phyloP scores from a whole-genome alignment of 805 yeast genomes.

The Kuraishia cidri region DNA sequence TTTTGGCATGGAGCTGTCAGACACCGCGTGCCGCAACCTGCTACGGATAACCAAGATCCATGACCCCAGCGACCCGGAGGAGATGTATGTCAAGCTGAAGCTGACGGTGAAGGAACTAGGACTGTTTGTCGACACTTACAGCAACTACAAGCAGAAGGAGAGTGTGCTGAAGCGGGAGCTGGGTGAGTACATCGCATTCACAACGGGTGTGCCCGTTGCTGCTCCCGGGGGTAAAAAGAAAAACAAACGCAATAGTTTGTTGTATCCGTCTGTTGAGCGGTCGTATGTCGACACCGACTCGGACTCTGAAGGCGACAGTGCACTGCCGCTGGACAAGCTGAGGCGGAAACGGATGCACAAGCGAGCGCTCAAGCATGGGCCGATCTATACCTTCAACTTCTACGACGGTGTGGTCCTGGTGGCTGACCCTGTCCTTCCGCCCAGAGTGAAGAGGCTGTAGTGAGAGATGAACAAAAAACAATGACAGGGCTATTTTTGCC shows the following conservation, averaged over 20 bases:
- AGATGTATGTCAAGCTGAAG: constrained; percentile 39
- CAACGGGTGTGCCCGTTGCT: too few species aligned
- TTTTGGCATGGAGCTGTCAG: too few species aligned
- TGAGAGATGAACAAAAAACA: too few species aligned
- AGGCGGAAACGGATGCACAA: constrained; percentile 14
- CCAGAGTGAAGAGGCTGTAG: too few species aligned
- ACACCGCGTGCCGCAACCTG: constrained; percentile 19
- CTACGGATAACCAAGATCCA: constrained; percentile 40
- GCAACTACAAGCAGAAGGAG: too few species aligned
- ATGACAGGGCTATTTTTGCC: too few species aligned
- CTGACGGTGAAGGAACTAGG: constrained; percentile 41
- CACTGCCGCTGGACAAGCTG: constrained; percentile 15
- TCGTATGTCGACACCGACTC: constrained; percentile 2
- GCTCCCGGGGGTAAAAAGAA: too few species aligned
- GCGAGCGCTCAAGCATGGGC: constrained; percentile 22
- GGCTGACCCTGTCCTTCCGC: constrained; percentile 27
- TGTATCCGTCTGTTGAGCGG: too few species aligned
- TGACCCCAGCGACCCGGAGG: constrained; percentile 36
- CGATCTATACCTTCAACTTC: constrained; percentile 17
- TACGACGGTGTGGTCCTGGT: constrained; percentile 27
- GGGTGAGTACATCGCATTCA: too few species aligned
- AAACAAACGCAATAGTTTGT: too few species aligned
- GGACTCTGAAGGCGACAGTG: constrained; percentile 18
- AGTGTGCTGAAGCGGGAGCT: constrained; percentile 26
- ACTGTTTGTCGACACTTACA: constrained; percentile 25